A percentile compares a stretch with the other conserved stretches of the same genome.
These are phyloP conservation scores for Aspergillus udagawae DNA, from an alignment of 2,329 filamentous ascomycete species.

Conservation along the genomic window DNA sequence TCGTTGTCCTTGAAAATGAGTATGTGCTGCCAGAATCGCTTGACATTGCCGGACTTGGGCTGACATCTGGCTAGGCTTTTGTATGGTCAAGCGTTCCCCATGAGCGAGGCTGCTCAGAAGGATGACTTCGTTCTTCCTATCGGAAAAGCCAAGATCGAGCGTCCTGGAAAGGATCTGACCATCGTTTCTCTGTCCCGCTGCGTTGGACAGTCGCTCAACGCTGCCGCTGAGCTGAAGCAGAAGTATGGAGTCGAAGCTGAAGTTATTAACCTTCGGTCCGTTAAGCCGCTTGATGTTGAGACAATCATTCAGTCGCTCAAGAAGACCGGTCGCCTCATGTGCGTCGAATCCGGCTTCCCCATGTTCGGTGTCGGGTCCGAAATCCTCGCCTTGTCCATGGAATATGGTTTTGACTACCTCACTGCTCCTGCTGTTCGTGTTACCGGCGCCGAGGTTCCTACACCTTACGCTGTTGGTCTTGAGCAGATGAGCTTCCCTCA, in stretches of 20 bases:
- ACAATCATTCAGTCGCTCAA: conserved; percentile 95
- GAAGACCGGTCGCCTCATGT: conserved; percentile 92
- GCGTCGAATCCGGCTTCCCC: conserved; percentile 93
- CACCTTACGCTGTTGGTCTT: conserved; percentile 86
- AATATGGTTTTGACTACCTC: conserved; percentile 98
- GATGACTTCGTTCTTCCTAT: conserved; percentile 96
- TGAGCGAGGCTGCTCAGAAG: conserved; percentile 94
- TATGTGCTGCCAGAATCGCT: conserved; percentile 28
- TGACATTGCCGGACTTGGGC: conserved; percentile 6
- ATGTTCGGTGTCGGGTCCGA: conserved; percentile 90
- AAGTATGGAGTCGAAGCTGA: conserved; percentile 95
- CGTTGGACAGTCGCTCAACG: conserved; percentile 84
- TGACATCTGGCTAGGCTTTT: conserved; percentile 55
- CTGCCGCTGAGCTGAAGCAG: conserved; percentile 87
- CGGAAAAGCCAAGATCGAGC: conserved; percentile 99
- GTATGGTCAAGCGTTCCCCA: conserved; percentile 92
- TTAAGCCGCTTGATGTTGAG: conserved; percentile 96
- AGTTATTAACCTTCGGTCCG: conserved; percentile 94
- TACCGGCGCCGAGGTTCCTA: conserved; percentile 95
- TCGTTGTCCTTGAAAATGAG: conserved; percentile 86
- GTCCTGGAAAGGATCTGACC: conserved; percentile 90
- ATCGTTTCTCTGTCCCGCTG: conserved; percentile 93
- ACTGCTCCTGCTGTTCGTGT: conserved; percentile 89
- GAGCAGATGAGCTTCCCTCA: conserved; percentile 96
- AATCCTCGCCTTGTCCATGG: conserved; percentile 90